Conservation (phyloP, 2,329 filamentous ascomycete species). For the Cladorrhinum sp. region DNA sequence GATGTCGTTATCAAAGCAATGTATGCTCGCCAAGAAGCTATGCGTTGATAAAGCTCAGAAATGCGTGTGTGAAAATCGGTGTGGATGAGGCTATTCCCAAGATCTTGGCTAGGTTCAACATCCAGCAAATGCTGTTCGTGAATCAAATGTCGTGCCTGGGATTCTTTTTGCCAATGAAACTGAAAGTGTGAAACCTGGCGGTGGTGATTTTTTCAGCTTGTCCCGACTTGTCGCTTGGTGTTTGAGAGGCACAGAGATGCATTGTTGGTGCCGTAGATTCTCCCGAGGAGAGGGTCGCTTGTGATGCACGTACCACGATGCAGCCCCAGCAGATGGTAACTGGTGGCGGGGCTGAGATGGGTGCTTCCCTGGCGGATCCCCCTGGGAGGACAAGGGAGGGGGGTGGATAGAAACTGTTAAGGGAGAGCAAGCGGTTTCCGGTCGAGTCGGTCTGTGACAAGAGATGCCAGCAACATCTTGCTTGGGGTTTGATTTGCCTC, state of each 20-base stretch:
- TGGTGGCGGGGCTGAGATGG: conserved; percentile 26
- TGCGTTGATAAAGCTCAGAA: too few relatives aligned
- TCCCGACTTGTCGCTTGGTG: neutral
- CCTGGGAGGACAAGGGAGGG: conserved; percentile 13
- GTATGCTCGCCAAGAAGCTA: too few relatives aligned
- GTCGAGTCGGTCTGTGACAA: neutral
- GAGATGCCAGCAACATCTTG: too few relatives aligned
- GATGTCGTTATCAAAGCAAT: too few relatives aligned
- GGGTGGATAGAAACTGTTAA: conserved; percentile 22
- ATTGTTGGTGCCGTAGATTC: neutral
- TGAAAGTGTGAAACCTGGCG: neutral
- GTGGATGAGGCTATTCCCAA: conserved; percentile 14
- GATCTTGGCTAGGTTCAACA: neutral
- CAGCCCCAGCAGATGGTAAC: conserved; percentile 26
- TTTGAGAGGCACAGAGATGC: neutral
- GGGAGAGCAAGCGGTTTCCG: neutral
- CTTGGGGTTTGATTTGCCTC: too few relatives aligned
- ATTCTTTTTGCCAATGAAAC: neutral
- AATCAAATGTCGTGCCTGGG: neutral
- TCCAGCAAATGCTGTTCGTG: neutral
- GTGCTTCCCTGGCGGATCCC: conserved; percentile 11
- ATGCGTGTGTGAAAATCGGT: neutral
- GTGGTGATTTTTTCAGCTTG: neutral
- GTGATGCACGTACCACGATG: conserved; percentile 22
- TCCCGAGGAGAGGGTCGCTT: neutral